A percentile compares a stretch with the other conserved stretches of the same genome.
Conservation (phyloP, 208 protist species). For the Trypanosoma lewisi region DNA sequence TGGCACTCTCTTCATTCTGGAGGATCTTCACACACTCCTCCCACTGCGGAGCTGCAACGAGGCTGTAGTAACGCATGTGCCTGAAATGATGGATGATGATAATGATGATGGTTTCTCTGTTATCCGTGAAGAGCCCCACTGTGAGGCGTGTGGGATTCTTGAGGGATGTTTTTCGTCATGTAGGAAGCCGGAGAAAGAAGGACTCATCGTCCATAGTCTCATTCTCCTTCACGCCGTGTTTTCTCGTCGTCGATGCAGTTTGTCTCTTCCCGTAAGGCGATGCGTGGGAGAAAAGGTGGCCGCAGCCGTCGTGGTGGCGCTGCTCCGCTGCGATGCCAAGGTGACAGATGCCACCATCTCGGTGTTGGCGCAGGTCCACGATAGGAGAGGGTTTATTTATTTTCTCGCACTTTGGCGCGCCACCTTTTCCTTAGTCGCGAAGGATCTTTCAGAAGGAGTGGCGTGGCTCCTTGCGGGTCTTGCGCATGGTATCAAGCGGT, state of each 20-base stretch:
- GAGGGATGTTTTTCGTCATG: background rate
- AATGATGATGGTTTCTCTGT: background rate
- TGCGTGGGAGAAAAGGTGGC: slow-evolving; percentile 4
- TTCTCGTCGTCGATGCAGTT: background rate
- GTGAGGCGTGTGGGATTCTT: slow-evolving; percentile 10
- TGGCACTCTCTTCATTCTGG: slow-evolving; percentile 61
- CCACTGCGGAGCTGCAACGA: background rate
- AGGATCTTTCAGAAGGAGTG: background rate
- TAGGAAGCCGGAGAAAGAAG: background rate
- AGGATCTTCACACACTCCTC: slow-evolving; percentile 66
- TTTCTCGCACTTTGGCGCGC: slow-evolving; percentile 19
- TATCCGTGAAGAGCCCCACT: background rate
- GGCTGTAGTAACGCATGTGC: background rate
- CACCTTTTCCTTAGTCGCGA: background rate
- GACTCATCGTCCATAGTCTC: background rate
- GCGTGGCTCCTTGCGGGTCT: slow-evolving; percentile 19
- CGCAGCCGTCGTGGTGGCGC: slow-evolving; percentile 3
- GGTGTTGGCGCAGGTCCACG: background rate
- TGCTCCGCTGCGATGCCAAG: slow-evolving; percentile 9
- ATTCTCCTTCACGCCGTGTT: slow-evolving; percentile 2
- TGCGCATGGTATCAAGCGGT: slow-evolving; percentile 1
- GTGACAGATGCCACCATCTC: slow-evolving; percentile 10
- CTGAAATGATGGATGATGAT: too few species aligned
- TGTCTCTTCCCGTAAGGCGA: background rate
- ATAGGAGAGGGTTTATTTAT: background rate